Percentiles rank a stretch among this genome's conserved stretches.
These are phyloP conservation scores for Epichloe amarillans DNA, from an alignment of 2,329 filamentous ascomycete genomes.

Conservation along the genomic window DNA sequence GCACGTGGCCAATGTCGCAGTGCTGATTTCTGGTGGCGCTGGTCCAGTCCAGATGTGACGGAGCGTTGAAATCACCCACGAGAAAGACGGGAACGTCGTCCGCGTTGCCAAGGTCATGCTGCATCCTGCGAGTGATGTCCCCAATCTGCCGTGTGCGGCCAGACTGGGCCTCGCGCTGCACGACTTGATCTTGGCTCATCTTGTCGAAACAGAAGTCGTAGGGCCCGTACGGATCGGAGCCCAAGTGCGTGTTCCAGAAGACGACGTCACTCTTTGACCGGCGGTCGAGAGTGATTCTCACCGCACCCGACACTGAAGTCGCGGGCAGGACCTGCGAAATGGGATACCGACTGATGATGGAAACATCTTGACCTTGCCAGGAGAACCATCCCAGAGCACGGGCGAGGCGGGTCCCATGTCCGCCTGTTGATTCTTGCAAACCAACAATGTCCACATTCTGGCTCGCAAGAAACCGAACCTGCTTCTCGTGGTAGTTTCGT, in stretches of 20 bases:
- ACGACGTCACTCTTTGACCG: too few species aligned
- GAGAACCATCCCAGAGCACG: slow-evolving; percentile 23
- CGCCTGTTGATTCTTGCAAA: slow-evolving; percentile 21
- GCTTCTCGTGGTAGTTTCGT: slow-evolving; percentile 24
- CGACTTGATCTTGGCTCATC: slow-evolving; percentile 17
- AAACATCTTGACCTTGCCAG: slow-evolving; percentile 18
- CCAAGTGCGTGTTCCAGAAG: too few species aligned
- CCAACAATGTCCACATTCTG: slow-evolving; percentile 22
- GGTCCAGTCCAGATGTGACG: slow-evolving; percentile 27
- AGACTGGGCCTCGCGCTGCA: slow-evolving; percentile 20
- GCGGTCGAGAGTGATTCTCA: too few species aligned
- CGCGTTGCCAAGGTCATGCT: slow-evolving; percentile 14
- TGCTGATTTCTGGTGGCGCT: slow-evolving; percentile 5
- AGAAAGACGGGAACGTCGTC: slow-evolving; percentile 21
- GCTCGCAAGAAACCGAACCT: slow-evolving; percentile 20
- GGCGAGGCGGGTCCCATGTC: slow-evolving; percentile 19
- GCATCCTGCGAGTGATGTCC: slow-evolving; percentile 18
- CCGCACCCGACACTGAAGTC: too few species aligned
- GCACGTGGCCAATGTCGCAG: too few species aligned
- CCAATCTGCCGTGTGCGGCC: slow-evolving; percentile 23
- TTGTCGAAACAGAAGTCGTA: slow-evolving; percentile 27
- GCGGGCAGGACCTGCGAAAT: too few species aligned
- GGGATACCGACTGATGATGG: too few species aligned
- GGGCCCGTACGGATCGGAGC: slow-evolving; percentile 19
- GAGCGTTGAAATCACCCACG: slow-evolving; percentile 27